Conservation (phyloP, 345 rosid genomes). For the Lagerstroemia speciosa region DNA sequence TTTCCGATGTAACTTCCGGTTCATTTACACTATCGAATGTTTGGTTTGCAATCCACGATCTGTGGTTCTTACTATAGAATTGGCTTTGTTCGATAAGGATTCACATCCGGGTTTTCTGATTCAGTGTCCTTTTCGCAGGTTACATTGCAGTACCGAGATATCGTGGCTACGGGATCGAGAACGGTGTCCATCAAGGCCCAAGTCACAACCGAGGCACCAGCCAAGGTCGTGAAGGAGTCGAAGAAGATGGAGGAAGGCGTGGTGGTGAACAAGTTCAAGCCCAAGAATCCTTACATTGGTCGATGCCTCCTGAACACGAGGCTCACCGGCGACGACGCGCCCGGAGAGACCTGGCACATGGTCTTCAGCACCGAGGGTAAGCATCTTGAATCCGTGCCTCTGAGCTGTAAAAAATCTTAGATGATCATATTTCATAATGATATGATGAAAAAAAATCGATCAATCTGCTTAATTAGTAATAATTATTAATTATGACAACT, state of each 20-base stretch:
- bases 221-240: conserved; percentile 61
- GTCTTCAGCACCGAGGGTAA: conserved; percentile 93
- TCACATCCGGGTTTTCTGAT: not conserved
- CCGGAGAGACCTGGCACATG: conserved; percentile 99
- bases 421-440: too few relatives aligned
- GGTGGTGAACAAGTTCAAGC: conserved; percentile 84
- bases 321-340: conserved; percentile 98
- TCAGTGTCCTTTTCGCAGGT: conserved; percentile 25
- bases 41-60: too few relatives aligned
- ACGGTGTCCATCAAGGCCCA: conserved; percentile 62
- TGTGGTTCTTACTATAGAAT: too few relatives aligned
- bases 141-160: conserved; percentile 43
- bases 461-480: too few relatives aligned
- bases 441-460: too few relatives aligned
- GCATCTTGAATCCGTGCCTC: not conserved
- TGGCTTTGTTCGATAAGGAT: too few relatives aligned
- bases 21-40: too few relatives aligned
- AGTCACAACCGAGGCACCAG: conserved; percentile 91
- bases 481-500: too few relatives aligned
- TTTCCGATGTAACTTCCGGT: too few relatives aligned
- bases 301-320: conserved; percentile 86
- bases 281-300: conserved; percentile 75
- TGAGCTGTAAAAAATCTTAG: too few relatives aligned
- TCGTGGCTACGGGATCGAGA: conserved; percentile 29
- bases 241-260: conserved; percentile 87